Evolutionary conservation across 768 basidiomycete genomes (phyloP).

Genomic region (Daedalea quercina): DNA sequence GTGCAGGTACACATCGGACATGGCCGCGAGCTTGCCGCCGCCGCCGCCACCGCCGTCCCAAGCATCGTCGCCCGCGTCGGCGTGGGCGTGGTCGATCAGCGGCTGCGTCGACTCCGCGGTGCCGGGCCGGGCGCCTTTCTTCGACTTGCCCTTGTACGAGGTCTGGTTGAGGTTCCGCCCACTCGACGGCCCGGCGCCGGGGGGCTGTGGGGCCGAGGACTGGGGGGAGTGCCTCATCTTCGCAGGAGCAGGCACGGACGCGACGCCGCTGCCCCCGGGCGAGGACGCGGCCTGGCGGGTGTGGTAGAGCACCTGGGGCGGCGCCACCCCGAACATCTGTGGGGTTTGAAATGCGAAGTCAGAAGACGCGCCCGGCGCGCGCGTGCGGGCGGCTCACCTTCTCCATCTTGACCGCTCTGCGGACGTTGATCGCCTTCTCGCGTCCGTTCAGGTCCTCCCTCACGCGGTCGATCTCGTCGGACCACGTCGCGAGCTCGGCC

Average conservation of each 20-base stretch:
- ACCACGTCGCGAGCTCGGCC: slow-evolving; percentile 42
- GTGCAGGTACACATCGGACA: slow-evolving; percentile 58
- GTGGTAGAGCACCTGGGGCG: slow-evolving; percentile 75
- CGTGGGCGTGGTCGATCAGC: slow-evolving; percentile 29
- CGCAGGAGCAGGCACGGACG: slow-evolving; percentile 1
- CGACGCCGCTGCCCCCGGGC: slow-evolving; percentile 6
- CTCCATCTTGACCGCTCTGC: slow-evolving; percentile 82
- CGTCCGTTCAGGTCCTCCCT: slow-evolving; percentile 64
- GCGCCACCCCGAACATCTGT: slow-evolving; percentile 77
- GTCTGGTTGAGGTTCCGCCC: slow-evolving; percentile 41
- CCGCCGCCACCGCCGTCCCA: slow-evolving; percentile 2
- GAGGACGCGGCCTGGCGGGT: slow-evolving; percentile 46
- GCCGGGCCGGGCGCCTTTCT: slow-evolving; percentile 37
- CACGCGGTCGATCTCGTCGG: slow-evolving; percentile 51
- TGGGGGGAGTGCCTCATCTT: slow-evolving; percentile 7
- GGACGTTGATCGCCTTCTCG: slow-evolving; percentile 77
- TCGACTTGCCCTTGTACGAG: slow-evolving; percentile 34
- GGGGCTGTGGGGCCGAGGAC: slow-evolving; percentile 4
- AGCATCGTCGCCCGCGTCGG: slow-evolving; percentile 2
- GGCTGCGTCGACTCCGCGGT: slow-evolving; percentile 58
- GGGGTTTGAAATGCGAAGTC: slow-evolving; percentile 5
- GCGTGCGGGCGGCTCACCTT: slow-evolving; percentile 47
- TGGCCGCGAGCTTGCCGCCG: slow-evolving; percentile 14
- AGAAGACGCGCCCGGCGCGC: not conserved
- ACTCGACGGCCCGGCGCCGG: slow-evolving; percentile 2